phyloP scores from a whole-genome alignment of 2,329 filamentous ascomycete species.

The Sporothrix brasiliensis region DNA sequence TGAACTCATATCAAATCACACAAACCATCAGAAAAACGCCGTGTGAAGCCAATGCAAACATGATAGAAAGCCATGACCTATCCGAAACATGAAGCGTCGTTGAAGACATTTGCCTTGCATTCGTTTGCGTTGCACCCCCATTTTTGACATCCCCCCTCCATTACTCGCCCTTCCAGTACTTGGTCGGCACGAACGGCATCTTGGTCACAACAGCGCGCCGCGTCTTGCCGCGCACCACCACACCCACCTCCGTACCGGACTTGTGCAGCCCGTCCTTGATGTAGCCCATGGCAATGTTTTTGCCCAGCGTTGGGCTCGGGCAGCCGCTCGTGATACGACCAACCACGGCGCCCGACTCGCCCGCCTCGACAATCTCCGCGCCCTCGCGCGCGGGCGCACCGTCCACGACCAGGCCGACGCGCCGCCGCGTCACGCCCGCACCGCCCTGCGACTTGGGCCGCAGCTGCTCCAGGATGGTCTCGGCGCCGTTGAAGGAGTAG shows the following conservation, averaged over 20 bases:
- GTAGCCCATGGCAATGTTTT: slow-evolving; percentile 97
- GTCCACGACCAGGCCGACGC: slow-evolving; percentile 79
- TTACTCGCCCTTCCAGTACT: slow-evolving; percentile 64
- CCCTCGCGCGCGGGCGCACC: slow-evolving; percentile 90
- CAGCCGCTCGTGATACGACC: slow-evolving; percentile 87
- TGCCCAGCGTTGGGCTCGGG: slow-evolving; percentile 80
- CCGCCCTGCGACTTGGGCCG: slow-evolving; percentile 73
- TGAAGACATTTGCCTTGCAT: slow-evolving; percentile 17
- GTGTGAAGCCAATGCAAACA: not conserved
- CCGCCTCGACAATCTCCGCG: slow-evolving; percentile 68
- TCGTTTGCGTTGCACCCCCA: not conserved
- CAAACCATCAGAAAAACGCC: not conserved
- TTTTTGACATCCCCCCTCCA: no score
- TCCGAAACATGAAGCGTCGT: not conserved
- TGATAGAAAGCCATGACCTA: not conserved
- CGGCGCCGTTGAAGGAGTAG: slow-evolving; percentile 78
- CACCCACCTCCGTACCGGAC: slow-evolving; percentile 76
- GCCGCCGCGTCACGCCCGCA: slow-evolving; percentile 67
- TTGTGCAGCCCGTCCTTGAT: slow-evolving; percentile 81
- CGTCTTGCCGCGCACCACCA: slow-evolving; percentile 75
- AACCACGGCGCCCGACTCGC: slow-evolving; percentile 52
- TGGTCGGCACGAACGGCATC: slow-evolving; percentile 84
- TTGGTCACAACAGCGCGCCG: slow-evolving; percentile 76
- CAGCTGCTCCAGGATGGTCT: slow-evolving; percentile 75
- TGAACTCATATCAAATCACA: not conserved